Evolutionary conservation across 495 filamentous ascomycete species (phyloP), one percentile per base, ranked within the genome.

Genomic region (Cetradonia linearis): DNA sequence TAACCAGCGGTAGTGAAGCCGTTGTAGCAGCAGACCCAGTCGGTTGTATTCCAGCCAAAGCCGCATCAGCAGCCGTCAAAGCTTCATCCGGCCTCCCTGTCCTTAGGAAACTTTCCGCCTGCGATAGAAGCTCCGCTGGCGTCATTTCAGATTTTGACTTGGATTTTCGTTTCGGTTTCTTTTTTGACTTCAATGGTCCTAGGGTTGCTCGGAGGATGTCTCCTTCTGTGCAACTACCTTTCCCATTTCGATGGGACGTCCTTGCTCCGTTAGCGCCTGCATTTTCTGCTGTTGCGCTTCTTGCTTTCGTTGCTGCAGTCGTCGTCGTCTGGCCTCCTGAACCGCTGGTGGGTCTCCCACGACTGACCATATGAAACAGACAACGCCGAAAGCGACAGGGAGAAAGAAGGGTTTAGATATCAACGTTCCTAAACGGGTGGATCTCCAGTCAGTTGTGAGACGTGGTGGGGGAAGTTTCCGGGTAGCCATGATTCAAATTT

Each of bases 1-100:
- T 88, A 46, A 95, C 71, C 1, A 89, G 85, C 31, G 80, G 83
- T 48, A 88, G 81, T 13, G 55, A 23, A 0, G 40, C 36, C 11
- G 27, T 48, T 25, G 28, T 23, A 42, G 33, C 3, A 55, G 30
- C 11, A 18, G 18, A 25, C 28, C 20, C 18, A 5, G 31, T 16
- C 6, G 37, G 47, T 8, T 53, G 50, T 36, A 53, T n/a, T 2
- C 50, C 18, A 20, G 31, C 31, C 31, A 54, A 25, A 23, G 36
- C 47, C 0, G 2, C n/a, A 1, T 37, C 8, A 8, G 58, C 58
- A 25, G 20, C 9, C 2, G 47, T 33, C n/a, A 60, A 30, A 31
- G 58, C 58, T 16, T 60, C 58, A 10, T 53, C 48, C 5, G 48
- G 46, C 14, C 58, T 42, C 1, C 58, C 58, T 3, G 37, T 50